These are phyloP conservation scores for Salix exigua DNA, from an alignment of 345 rosid species.

Conservation along the genomic window DNA sequence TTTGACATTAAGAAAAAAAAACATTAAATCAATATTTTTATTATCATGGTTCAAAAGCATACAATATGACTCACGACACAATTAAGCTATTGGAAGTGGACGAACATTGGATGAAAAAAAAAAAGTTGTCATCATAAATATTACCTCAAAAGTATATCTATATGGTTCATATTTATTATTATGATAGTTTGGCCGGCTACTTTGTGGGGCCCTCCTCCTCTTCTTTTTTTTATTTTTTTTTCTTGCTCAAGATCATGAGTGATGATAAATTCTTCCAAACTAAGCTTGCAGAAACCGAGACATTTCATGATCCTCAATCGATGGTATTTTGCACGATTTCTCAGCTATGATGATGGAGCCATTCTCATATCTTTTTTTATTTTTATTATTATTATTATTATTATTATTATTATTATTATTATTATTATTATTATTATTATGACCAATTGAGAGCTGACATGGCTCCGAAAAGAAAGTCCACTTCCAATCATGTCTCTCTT, in stretches of 20 bases:
- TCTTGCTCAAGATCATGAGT: background rate
- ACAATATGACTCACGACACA: too few relatives aligned
- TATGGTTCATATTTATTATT: background rate
- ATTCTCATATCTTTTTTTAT: background rate
- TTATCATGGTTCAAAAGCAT: too few relatives aligned
- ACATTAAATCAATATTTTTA: too few relatives aligned
- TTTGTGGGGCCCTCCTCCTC: background rate
- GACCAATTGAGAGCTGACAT: background rate
- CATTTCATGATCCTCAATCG: conserved; percentile 1
- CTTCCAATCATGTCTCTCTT: background rate
- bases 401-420: too few relatives aligned
- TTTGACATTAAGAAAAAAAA: too few relatives aligned
- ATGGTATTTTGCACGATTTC: conserved; percentile 15
- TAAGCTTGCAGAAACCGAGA: conserved; percentile 14
- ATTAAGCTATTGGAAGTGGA: too few relatives aligned
- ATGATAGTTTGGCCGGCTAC: conserved; percentile 13
- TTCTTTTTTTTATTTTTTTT: background rate
- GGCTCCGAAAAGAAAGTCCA: background rate
- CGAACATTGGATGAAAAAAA: too few relatives aligned
- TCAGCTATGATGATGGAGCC: background rate
- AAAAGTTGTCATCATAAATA: too few relatives aligned
- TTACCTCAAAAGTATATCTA: too few relatives aligned
- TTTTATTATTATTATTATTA: too few relatives aligned
- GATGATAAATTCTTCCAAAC: conserved; percentile 17
- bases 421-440: too few relatives aligned